Conservation (phyloP, 108 stramenopile species). For the Chaetoceros tenuissimus region DNA sequence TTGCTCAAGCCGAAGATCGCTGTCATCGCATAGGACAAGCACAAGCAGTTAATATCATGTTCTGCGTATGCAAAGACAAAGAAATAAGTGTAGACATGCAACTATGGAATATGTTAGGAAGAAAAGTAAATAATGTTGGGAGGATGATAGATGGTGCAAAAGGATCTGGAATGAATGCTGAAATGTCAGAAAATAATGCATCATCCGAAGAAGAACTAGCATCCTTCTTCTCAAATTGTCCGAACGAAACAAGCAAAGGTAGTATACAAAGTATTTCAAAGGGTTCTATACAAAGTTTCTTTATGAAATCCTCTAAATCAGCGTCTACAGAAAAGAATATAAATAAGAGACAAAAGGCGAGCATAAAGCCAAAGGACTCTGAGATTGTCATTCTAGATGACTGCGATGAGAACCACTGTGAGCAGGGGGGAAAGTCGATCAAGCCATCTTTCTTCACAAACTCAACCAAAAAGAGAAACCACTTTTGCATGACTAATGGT, state of each 20-base stretch:
- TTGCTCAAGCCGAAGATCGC: slow-evolving; percentile 92
- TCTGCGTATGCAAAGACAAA: slow-evolving; percentile 64
- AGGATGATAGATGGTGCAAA: slow-evolving; percentile 61
- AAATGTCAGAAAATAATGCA: slow-evolving; percentile 4
- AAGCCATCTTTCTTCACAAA: too few species aligned
- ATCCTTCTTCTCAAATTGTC: slow-evolving; percentile 20
- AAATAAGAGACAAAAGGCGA: too few species aligned
- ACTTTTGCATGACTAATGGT: too few species aligned
- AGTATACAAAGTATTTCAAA: slow-evolving; percentile 10
- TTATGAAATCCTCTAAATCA: slow-evolving; percentile 10
- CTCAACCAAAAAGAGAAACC: too few species aligned
- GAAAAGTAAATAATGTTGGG: slow-evolving; percentile 58
- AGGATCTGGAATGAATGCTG: slow-evolving; percentile 20
- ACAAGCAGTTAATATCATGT: slow-evolving; percentile 74
- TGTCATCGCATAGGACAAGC: slow-evolving; percentile 89
- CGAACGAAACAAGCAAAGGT: background rate
- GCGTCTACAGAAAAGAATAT: background rate
- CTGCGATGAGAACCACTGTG: too few species aligned
- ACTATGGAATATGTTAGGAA: slow-evolving; percentile 72
- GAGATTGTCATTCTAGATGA: too few species aligned
- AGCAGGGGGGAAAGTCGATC: too few species aligned
- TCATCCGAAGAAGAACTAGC: slow-evolving; percentile 21
- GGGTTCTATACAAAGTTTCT: slow-evolving; percentile 35
- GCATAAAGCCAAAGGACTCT: too few species aligned
- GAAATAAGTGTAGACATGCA: slow-evolving; percentile 48